Evolutionary conservation across 345 rosid genomes (phyloP).

Genomic region (Linum lewisii): DNA sequence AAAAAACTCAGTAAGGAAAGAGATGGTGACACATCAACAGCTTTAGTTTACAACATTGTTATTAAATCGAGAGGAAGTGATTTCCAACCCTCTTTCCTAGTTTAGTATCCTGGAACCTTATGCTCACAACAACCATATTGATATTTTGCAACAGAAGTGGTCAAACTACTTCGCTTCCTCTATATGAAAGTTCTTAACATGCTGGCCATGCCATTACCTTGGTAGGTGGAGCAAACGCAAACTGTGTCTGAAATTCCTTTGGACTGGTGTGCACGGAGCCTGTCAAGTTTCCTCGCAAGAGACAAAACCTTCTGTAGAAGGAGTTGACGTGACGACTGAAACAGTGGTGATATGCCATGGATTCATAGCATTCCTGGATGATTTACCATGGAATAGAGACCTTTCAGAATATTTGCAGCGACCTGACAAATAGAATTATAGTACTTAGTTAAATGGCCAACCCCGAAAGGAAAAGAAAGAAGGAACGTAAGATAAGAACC

Average conservation of each 20-base stretch:
- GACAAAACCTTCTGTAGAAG: slow-evolving; percentile 2
- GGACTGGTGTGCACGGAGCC: background rate
- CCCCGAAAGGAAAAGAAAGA: background rate
- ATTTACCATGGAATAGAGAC: no score
- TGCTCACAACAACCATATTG: background rate
- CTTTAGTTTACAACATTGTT: no score
- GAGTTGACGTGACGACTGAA: background rate
- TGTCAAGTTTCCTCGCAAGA: slow-evolving; percentile 1
- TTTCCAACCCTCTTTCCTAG: no score
- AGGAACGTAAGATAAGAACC: background rate
- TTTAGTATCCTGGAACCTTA: no score
- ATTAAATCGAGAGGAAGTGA: no score
- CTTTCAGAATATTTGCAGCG: background rate
- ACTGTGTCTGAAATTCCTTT: background rate
- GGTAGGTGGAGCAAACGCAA: background rate
- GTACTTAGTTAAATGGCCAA: background rate
- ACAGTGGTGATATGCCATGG: background rate
- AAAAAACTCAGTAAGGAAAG: no score
- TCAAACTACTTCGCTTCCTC: background rate
- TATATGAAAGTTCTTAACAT: background rate
- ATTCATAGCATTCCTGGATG: background rate
- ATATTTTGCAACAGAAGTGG: background rate
- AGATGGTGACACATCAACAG: no score
- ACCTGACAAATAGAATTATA: background rate
- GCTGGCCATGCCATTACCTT: slow-evolving; percentile 7